Conservation (phyloP, 2,329 filamentous ascomycete species). For the Aspergillus melleus region DNA sequence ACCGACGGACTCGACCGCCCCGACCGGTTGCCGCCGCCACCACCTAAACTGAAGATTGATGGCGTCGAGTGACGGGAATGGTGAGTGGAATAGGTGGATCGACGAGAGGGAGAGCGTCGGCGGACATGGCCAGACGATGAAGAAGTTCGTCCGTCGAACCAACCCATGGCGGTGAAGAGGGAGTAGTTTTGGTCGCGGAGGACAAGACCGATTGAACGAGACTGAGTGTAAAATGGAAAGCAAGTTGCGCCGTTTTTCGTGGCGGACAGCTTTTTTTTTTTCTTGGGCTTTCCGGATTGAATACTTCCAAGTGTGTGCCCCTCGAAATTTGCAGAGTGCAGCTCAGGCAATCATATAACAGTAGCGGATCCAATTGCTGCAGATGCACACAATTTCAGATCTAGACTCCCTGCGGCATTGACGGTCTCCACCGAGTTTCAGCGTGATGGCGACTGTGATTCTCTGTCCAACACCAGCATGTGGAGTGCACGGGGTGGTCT, state of each 20-base stretch:
- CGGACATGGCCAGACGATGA: slow-evolving; percentile 29
- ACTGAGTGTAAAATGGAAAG: not conserved
- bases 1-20: slow-evolving; percentile 46
- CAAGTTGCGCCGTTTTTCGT: not conserved
- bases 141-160: slow-evolving; percentile 44
- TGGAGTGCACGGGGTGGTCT: not conserved
- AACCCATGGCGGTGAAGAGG: slow-evolving; percentile 39
- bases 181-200: not conserved
- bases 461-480: not conserved
- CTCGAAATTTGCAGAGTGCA: slow-evolving; percentile 7
- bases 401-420: slow-evolving; percentile 18
- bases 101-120: slow-evolving; percentile 38
- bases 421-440: slow-evolving; percentile 15
- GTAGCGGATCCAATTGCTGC: slow-evolving; percentile 19
- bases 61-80: slow-evolving; percentile 42
- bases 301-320: not conserved
- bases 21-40: slow-evolving; percentile 22
- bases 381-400: slow-evolving; percentile 18
- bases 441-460: not conserved
- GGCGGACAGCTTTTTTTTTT: not conserved
- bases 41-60: slow-evolving; percentile 48
- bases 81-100: slow-evolving; percentile 39
- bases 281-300: not conserved
- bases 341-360: slow-evolving; percentile 14
- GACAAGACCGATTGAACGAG: not conserved